Evolutionary conservation across 129 eudicot genomes (phyloP).

Genomic region (Pseudognaphalium luteoalbum): DNA sequence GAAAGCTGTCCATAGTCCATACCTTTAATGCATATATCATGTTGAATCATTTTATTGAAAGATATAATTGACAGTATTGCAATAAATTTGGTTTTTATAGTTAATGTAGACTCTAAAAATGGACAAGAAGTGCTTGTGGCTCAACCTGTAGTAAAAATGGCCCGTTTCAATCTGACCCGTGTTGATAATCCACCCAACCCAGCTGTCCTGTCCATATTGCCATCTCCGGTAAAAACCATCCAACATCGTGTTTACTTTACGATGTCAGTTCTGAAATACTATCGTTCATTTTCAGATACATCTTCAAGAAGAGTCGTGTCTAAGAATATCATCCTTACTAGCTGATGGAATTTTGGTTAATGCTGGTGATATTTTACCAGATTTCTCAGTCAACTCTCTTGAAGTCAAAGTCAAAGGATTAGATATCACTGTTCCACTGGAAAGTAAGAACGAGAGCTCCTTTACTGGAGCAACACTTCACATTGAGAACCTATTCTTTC

Average conservation of each 20-base stretch:
- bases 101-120: not conserved
- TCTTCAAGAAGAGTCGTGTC: constrained; percentile 97
- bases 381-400: constrained; percentile 69
- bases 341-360: constrained; percentile 82
- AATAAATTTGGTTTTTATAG: constrained; percentile 12
- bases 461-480: constrained; percentile 84
- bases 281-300: constrained; percentile 59
- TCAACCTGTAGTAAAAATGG: not conserved
- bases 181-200: constrained; percentile 3
- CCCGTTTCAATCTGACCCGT: not conserved
- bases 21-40: not conserved
- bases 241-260: constrained; percentile 7
- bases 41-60: not conserved
- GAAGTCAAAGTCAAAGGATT: constrained; percentile 58
- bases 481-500: constrained; percentile 63
- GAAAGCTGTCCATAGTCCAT: not conserved
- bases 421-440: constrained; percentile 73
- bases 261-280: constrained; percentile 22
- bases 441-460: constrained; percentile 42
- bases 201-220: not conserved
- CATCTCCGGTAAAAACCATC: constrained; percentile 2
- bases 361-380: constrained; percentile 63
- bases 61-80: not conserved
- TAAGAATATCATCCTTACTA: constrained; percentile 83
- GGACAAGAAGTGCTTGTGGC: constrained; percentile 4